These are phyloP conservation scores for Rhododendron ferrugineum DNA, from an alignment of 148 eudicot species.

Conservation along the genomic window DNA sequence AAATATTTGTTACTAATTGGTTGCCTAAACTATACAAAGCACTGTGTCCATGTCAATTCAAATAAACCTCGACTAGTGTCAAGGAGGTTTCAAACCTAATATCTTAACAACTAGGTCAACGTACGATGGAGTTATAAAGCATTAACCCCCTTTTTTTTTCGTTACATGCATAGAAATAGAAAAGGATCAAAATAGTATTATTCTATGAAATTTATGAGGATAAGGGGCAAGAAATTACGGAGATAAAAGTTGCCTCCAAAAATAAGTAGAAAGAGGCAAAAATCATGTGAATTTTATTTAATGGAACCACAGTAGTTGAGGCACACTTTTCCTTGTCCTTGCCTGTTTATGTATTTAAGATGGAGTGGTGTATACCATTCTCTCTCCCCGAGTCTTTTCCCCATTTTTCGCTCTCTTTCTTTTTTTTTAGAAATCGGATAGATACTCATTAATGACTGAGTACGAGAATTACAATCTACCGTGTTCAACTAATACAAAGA, in stretches of 20 bases:
- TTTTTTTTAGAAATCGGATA: too few relatives aligned
- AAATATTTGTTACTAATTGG: neutral
- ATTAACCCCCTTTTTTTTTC: neutral
- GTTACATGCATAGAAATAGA: neutral
- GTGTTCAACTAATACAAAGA: too few relatives aligned
- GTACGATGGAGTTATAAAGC: neutral
- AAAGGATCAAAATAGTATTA: neutral
- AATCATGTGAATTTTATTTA: conserved; percentile 14
- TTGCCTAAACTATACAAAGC: neutral
- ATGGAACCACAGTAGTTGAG: conserved; percentile 8
- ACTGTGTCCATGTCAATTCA: neutral
- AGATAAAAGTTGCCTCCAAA: neutral
- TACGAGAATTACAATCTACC: too few relatives aligned
- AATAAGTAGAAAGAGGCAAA: neutral
- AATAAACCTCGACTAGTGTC: too few relatives aligned
- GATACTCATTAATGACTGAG: too few relatives aligned
- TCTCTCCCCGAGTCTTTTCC: neutral
- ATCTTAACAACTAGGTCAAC: neutral
- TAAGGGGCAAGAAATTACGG: neutral
- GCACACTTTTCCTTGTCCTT: conserved; percentile 14
- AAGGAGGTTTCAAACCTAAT: too few relatives aligned
- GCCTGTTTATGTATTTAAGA: conserved; percentile 9
- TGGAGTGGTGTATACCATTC: neutral
- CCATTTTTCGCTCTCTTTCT: neutral
- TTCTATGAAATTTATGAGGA: neutral